Evolutionary conservation across 1,139 yeast species (phyloP).

Genomic region (Eremothecium sinecaudum): DNA sequence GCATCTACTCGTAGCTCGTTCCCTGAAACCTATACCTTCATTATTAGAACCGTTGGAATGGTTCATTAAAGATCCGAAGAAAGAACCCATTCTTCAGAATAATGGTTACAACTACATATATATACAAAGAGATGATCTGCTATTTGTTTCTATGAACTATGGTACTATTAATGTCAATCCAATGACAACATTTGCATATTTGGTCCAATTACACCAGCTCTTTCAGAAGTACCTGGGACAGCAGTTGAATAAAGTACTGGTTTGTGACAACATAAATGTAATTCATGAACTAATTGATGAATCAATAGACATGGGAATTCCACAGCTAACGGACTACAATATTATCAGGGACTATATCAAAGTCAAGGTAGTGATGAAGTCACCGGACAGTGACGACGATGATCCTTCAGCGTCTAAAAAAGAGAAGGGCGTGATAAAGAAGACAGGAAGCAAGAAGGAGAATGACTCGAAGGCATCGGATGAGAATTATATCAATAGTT

Average conservation of each 20-base stretch:
- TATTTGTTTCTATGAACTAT: conserved; percentile 37
- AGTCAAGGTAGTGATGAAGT: conserved; percentile 20
- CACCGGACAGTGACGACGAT: conserved; percentile 12
- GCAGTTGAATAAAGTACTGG: conserved; percentile 46
- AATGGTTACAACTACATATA: conserved; percentile 38
- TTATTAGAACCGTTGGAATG: conserved; percentile 2
- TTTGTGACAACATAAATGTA: conserved; percentile 55
- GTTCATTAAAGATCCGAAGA: conserved; percentile 1
- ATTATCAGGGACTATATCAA: conserved; percentile 62
- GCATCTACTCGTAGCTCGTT: conserved; percentile 38
- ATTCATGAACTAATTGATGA: conserved; percentile 70
- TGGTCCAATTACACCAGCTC: conserved; percentile 49
- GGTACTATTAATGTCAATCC: conserved; percentile 42
- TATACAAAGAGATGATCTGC: conserved; percentile 47
- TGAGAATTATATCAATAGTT: conserved; percentile 43
- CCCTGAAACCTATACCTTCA: conserved; percentile 6
- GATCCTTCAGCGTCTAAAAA: conserved; percentile 4
- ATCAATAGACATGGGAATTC: conserved; percentile 61
- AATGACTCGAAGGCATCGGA: conserved; percentile 20
- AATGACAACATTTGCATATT: conserved; percentile 50
- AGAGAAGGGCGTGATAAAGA: conserved; percentile 3
- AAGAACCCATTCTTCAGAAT: conserved; percentile 7
- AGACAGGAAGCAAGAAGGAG: conserved; percentile 8
- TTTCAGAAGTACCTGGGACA: conserved; percentile 47
- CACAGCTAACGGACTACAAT: conserved; percentile 66